A percentile compares a stretch with the other conserved stretches of the same genome.
Evolutionary conservation across 179 eudicot species (phyloP).

Genomic region (Kewa caespitosa): DNA sequence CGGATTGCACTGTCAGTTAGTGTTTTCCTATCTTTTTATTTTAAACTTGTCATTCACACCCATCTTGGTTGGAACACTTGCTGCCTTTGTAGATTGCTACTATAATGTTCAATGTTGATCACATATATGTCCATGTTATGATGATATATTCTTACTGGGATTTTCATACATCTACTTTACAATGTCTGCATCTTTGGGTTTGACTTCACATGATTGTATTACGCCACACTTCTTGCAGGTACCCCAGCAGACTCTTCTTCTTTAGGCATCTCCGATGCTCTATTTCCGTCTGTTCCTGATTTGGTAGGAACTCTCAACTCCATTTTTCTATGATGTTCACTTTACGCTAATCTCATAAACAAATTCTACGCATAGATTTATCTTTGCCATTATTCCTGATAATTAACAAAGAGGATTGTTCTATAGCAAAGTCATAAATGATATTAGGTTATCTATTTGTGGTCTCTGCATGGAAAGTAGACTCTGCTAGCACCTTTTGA

Average conservation of each 20-base stretch:
- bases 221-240: constrained; percentile 45
- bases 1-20: background rate
- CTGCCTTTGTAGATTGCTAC: background rate
- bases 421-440: background rate
- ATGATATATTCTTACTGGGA: background rate
- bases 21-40: background rate
- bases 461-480: background rate
- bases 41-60: background rate
- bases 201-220: constrained; percentile 9
- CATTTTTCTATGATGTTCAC: too few species aligned
- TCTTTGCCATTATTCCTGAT: too few species aligned
- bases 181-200: background rate
- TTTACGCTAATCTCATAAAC: too few species aligned
- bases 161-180: constrained; percentile 1
- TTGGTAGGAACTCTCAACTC: constrained; percentile 41
- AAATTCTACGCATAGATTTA: too few species aligned
- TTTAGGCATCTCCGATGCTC: constrained; percentile 68
- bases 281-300: constrained; percentile 73
- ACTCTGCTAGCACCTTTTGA: background rate
- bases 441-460: background rate
- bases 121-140: background rate
- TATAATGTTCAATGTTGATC: background rate
- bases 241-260: constrained; percentile 96
- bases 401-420: background rate
- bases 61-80: background rate